Percentiles rank a stretch among this genome's conserved stretches.
Conservation (phyloP, 2,329 filamentous ascomycete genomes). For the Alternaria sp. region DNA sequence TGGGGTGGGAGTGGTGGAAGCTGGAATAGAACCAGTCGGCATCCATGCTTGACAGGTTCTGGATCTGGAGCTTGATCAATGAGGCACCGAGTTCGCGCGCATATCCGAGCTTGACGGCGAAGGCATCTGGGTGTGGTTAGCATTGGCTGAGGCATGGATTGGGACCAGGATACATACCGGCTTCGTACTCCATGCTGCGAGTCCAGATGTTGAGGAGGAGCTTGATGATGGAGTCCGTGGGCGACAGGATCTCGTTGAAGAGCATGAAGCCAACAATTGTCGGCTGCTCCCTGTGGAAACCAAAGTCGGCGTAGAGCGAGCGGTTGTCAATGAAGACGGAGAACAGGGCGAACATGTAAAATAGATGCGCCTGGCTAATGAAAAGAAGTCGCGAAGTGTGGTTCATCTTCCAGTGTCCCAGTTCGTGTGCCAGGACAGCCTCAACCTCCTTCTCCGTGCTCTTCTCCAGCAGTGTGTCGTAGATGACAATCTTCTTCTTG, state of each 20-base stretch:
- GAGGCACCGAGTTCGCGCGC: slow-evolving; percentile 81
- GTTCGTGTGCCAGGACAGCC: slow-evolving; percentile 91
- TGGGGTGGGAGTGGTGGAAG: slow-evolving; percentile 98
- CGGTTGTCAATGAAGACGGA: slow-evolving; percentile 96
- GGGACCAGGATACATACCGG: slow-evolving; percentile 59
- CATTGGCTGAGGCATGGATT: slow-evolving; percentile 19
- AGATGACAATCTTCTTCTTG: slow-evolving; percentile 99
- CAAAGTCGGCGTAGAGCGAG: slow-evolving; percentile 89
- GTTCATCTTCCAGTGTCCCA: slow-evolving; percentile 95
- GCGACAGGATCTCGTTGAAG: slow-evolving; percentile 94
- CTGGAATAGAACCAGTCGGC: slow-evolving; percentile 98
- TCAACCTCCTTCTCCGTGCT: slow-evolving; percentile 90
- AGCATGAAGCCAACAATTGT: slow-evolving; percentile 98
- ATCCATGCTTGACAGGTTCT: slow-evolving; percentile 98
- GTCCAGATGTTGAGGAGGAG: slow-evolving; percentile 95
- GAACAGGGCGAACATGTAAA: slow-evolving; percentile 97
- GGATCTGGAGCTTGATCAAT: slow-evolving; percentile 95
- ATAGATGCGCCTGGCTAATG: slow-evolving; percentile 83
- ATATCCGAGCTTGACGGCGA: slow-evolving; percentile 86
- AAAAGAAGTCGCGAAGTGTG: slow-evolving; percentile 92
- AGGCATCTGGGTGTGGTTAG: slow-evolving; percentile 66
- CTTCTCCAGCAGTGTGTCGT: slow-evolving; percentile 97
- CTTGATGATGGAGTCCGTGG: slow-evolving; percentile 94
- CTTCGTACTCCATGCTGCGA: slow-evolving; percentile 94
- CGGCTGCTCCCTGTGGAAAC: slow-evolving; percentile 80